Conservation (phyloP, 2,329 filamentous ascomycete species). For the Aspergillus bombycis region DNA sequence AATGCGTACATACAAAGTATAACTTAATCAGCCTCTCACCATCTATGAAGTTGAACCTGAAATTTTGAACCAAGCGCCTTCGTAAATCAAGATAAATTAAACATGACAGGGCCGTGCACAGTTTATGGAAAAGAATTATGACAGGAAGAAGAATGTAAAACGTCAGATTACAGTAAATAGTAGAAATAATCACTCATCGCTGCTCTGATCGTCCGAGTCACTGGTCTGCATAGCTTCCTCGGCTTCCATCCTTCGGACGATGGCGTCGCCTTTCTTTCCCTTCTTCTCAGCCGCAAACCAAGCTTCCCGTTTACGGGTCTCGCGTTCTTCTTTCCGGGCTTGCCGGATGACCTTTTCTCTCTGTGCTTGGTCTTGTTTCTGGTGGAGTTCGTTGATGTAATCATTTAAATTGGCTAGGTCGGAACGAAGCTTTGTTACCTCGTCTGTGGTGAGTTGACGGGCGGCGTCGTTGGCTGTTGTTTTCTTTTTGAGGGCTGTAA, state of each 20-base stretch:
- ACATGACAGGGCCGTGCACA: background rate
- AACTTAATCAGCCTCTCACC: background rate
- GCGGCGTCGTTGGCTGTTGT: slow-evolving; percentile 38
- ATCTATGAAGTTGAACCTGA: background rate
- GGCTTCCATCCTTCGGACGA: slow-evolving; percentile 43
- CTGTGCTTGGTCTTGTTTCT: slow-evolving; percentile 40
- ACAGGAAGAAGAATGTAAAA: background rate
- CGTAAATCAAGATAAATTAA: background rate
- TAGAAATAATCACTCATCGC: slow-evolving; percentile 26
- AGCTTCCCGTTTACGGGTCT: slow-evolving; percentile 43
- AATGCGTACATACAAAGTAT: background rate
- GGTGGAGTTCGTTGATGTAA: slow-evolving; percentile 42
- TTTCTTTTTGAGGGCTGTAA: slow-evolving; percentile 44
- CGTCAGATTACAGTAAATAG: background rate
- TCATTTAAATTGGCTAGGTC: slow-evolving; percentile 40
- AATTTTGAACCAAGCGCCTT: slow-evolving; percentile 6
- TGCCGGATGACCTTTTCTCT: slow-evolving; percentile 37
- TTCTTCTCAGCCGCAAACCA: slow-evolving; percentile 51
- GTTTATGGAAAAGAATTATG: background rate
- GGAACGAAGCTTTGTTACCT: slow-evolving; percentile 42
- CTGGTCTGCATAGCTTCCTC: slow-evolving; percentile 39
- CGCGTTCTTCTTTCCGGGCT: slow-evolving; percentile 45
- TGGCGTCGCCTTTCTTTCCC: slow-evolving; percentile 44
- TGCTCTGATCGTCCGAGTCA: slow-evolving; percentile 40
- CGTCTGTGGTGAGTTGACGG: slow-evolving; percentile 38